These are phyloP conservation scores for Thielaviopsis ethacetica DNA, from an alignment of 2,329 filamentous ascomycete genomes.

Conservation along the genomic window DNA sequence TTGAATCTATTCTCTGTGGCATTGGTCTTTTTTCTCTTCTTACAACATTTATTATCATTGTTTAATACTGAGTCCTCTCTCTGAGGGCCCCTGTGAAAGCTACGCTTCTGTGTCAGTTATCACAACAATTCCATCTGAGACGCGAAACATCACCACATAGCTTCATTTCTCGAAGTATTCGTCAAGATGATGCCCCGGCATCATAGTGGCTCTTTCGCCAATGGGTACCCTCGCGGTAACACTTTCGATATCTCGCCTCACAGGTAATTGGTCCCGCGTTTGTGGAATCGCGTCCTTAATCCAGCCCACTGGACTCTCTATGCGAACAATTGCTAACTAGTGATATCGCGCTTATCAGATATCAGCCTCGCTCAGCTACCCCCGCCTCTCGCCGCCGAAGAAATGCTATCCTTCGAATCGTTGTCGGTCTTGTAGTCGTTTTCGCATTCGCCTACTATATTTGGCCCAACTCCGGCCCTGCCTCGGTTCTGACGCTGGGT, in stretches of 20 bases:
- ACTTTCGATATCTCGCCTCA: constrained; percentile 82
- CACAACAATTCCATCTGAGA: neutral
- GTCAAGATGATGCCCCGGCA: constrained; percentile 75
- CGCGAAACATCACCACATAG: neutral
- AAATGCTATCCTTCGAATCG: constrained; percentile 54
- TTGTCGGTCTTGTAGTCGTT: constrained; percentile 38
- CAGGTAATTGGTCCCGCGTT: constrained; percentile 36
- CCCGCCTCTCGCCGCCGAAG: constrained; percentile 54
- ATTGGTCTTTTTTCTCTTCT: constrained; percentile 1
- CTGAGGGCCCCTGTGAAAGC: neutral
- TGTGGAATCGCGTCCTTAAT: neutral
- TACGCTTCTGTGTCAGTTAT: neutral
- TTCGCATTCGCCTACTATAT: constrained; percentile 59
- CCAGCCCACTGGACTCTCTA: neutral
- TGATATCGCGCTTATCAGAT: constrained; percentile 35
- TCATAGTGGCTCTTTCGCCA: constrained; percentile 56
- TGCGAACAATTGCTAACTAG: constrained; percentile 9
- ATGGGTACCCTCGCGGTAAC: constrained; percentile 64
- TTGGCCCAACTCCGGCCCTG: constrained; percentile 42
- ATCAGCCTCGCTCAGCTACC: constrained; percentile 66
- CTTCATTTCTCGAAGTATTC: constrained; percentile 10
- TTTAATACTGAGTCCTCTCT: neutral
- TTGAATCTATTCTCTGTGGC: neutral
- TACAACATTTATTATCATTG: neutral
- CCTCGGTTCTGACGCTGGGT: constrained; percentile 50